Evolutionary conservation across 2,329 filamentous ascomycete genomes (phyloP), one percentile per base, ranked within the genome.

Genomic region (Fusarium haematococcum): DNA sequence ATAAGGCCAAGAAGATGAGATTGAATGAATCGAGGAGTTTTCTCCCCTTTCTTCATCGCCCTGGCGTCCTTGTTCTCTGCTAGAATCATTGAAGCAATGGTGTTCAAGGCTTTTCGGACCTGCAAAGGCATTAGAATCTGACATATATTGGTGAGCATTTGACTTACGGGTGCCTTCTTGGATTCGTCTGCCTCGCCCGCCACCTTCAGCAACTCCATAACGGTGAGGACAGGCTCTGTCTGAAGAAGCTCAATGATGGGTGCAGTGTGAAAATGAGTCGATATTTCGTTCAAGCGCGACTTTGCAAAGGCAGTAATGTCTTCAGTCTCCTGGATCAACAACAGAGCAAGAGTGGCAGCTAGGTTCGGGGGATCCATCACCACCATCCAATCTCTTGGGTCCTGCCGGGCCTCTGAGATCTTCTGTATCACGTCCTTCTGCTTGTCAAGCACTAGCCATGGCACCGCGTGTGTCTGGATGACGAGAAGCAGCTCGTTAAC

Each of bases 1-100:
- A 98, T 95, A 63, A 98, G 91, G 7, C 95, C 96, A 8, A 99
- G 88, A 37, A 97, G 91, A 80, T 98, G 93, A 33, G 90, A 89
- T 71, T 97, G 92, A 48, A 98, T 89, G 80, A 98, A 98, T 0
- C 89, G 86, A 1, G 91, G 92, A 27, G 97, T 86, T 2, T 90
- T 83, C 68, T 92, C 90, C 2, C 81, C 81, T 67, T 86, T 88
- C 73, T 87, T 89, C 54, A 54, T 54, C 18, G 83, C 84, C 63
- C 87, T 85, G 2, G 80, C 68, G 65, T 87, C 84, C 70, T 85
- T 83, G 59, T 78, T 85, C 16, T 81, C 80, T 16, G 78, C 78
- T 16, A 86, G 75, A 23, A 86, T 81, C 75, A 85, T 84, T 10
- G 74, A 75, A 23, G 84, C 83, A 81, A 91, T 85, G 18, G 85